Evolutionary conservation across 495 filamentous ascomycete genomes (phyloP).

Genomic region (Xylaria nigripes): DNA sequence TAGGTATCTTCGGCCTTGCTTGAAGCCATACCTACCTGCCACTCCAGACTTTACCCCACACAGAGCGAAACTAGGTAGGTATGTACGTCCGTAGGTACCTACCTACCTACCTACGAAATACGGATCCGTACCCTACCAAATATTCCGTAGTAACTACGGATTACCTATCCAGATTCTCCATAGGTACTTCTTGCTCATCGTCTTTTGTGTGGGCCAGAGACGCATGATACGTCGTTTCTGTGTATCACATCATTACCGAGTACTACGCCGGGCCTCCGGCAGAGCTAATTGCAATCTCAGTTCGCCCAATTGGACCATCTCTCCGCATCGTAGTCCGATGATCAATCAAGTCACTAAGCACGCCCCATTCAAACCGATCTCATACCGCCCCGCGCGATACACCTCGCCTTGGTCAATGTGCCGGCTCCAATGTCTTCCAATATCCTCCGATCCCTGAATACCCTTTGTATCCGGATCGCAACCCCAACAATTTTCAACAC

Average conservation of each 20-base stretch:
- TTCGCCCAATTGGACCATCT: background rate
- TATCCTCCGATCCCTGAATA: slow-evolving; percentile 21
- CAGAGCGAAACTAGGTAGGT: too few relatives aligned
- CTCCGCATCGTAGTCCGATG: background rate
- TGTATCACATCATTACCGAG: background rate
- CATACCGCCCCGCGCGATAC: background rate
- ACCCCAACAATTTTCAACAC: slow-evolving; percentile 6
- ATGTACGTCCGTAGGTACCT: too few relatives aligned
- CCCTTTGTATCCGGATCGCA: slow-evolving; percentile 21
- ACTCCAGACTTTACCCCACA: background rate
- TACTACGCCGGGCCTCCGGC: background rate
- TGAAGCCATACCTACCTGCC: background rate
- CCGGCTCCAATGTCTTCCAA: slow-evolving; percentile 24
- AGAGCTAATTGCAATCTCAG: background rate
- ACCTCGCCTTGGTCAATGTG: slow-evolving; percentile 12
- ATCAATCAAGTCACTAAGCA: background rate
- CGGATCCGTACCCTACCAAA: too few relatives aligned
- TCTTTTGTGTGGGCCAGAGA: too few relatives aligned
- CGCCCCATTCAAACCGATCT: background rate
- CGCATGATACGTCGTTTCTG: background rate
- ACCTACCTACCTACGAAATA: too few relatives aligned
- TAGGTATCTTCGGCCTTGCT: background rate
- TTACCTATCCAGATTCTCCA: too few relatives aligned
- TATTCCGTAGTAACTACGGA: too few relatives aligned
- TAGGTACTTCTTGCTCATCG: too few relatives aligned